phyloP scores from a whole-genome alignment of 1,139 yeast species.

The Suhomyces atakaporum region DNA sequence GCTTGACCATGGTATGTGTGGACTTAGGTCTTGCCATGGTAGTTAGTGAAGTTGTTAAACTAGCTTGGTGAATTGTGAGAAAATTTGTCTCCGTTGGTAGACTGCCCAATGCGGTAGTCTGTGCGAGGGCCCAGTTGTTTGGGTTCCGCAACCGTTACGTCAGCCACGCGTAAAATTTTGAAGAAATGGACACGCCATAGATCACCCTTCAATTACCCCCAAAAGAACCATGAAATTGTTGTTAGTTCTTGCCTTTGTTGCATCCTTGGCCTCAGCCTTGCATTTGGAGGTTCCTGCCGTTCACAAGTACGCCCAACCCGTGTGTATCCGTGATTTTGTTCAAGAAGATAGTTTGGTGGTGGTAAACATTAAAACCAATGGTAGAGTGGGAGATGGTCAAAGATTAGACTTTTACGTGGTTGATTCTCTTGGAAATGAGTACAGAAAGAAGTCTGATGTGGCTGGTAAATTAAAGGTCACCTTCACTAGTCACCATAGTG shows the following conservation, averaged over 20 bases:
- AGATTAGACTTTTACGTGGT: constrained; percentile 59
- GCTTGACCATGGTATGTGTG: constrained; percentile 50
- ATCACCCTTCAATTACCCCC: constrained; percentile 3
- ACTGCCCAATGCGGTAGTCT: constrained; percentile 11
- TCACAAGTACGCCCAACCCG: constrained; percentile 36
- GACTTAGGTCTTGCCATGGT: constrained; percentile 47
- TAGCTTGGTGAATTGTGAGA: background rate
- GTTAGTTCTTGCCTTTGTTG: constrained; percentile 17
- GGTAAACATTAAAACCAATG: constrained; percentile 72
- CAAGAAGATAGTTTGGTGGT: constrained; percentile 83
- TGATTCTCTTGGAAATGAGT: constrained; percentile 72
- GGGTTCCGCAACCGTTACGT: too few relatives aligned
- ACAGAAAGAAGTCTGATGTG: constrained; percentile 63
- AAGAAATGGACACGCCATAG: constrained; percentile 10
- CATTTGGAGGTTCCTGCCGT: constrained; percentile 44
- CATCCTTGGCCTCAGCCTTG: constrained; percentile 31
- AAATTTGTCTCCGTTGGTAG: too few relatives aligned
- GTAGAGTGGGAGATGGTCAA: constrained; percentile 85
- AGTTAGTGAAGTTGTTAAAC: constrained; percentile 1
- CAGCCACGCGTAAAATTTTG: constrained; percentile 9
- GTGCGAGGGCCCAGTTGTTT: background rate
- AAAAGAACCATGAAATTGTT: constrained; percentile 13
- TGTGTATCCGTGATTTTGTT: constrained; percentile 89
- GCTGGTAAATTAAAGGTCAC: constrained; percentile 71
- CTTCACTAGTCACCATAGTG: constrained; percentile 79